Percentiles rank a stretch among this genome's conserved stretches.
These are phyloP conservation scores for Celoporthe dispersa DNA, from an alignment of 2,329 filamentous ascomycete genomes.

Conservation along the genomic window DNA sequence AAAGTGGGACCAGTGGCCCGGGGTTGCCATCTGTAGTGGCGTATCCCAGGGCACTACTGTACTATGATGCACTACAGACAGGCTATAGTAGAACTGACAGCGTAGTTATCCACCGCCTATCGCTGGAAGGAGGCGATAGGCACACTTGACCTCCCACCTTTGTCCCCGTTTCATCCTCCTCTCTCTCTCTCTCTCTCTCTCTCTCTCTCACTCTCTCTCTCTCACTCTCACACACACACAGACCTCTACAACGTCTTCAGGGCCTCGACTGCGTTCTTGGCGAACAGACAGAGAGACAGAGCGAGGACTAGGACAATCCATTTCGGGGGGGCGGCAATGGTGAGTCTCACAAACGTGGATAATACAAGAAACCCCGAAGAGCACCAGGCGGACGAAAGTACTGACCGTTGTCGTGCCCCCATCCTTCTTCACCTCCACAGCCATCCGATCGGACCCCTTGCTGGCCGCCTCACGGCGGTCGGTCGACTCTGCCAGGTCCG, in stretches of 20 bases:
- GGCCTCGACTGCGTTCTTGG: background rate
- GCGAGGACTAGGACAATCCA: background rate
- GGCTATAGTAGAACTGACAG: background rate
- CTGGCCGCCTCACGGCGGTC: constrained; percentile 41
- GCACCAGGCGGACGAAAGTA: background rate
- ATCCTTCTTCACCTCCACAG: constrained; percentile 32
- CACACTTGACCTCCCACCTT: background rate
- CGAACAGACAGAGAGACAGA: background rate
- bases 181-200: no score
- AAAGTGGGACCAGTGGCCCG: background rate
- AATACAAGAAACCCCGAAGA: background rate
- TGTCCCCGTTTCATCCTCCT: background rate
- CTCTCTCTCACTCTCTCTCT: no score
- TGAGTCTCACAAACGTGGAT: background rate
- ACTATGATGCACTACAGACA: background rate
- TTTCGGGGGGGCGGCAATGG: constrained; percentile 10
- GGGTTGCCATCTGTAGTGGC: background rate
- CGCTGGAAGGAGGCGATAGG: background rate
- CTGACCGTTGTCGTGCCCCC: background rate
- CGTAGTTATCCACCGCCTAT: background rate
- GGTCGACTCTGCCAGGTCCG: constrained; percentile 37
- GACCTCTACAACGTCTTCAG: no score
- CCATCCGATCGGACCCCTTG: constrained; percentile 49
- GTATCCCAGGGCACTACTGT: background rate
- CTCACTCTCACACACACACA: no score